Base-by-base conservation (phyloP, 1,284 basidiomycete genomes). In the Rhizoctonia solani region DNA sequence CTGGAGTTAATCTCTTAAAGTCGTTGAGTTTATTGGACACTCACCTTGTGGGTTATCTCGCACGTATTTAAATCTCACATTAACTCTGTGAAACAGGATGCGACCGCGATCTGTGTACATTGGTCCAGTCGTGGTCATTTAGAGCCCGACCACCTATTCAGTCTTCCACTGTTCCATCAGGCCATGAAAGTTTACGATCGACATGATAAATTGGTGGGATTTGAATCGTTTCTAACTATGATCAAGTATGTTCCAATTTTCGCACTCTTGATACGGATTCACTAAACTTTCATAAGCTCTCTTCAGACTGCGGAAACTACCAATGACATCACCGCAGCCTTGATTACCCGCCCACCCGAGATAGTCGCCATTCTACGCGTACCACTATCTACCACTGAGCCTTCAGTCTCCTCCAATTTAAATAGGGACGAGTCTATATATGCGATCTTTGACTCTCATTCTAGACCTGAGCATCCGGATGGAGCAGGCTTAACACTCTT, bases 341-440 rank as follows among this genome's bases (percentile, higher is more conserved):
- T 88, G 66, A 84, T 89, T 67, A 88, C 87, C 0, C 85, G 87
- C 21, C 85, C 87, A 34, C 87, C 87, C 0, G 87, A 88, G 73
- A 86, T 87, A 65, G 74, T 89, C 27, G 78, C 81, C 21, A 83
- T 84, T 72, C 73, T 87, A 69, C 83, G 82, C 69, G 78, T 87
- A 52, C 74, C 76, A 21, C 72, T 76, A 13, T 23, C 46, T 72
- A 3, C 39, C 16, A 16, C 11, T 16, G 2, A 13, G 30, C 9
- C 1, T 42, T 5, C 5, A 2, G 11, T 30, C 0, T 19, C 19
- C 1, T n/a, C 59, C 13, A 14, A 6, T 14, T 4, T 14, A 30
- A 30, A 34, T 8, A 16, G 66, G 41, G 21, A 42, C 16, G 13
- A 2, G 52, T 1, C 37, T 9, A 73, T 84, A 13, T 87, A 84